phyloP scores from a whole-genome alignment of 1,284 basidiomycete species.

The Polyporus tsugae region DNA sequence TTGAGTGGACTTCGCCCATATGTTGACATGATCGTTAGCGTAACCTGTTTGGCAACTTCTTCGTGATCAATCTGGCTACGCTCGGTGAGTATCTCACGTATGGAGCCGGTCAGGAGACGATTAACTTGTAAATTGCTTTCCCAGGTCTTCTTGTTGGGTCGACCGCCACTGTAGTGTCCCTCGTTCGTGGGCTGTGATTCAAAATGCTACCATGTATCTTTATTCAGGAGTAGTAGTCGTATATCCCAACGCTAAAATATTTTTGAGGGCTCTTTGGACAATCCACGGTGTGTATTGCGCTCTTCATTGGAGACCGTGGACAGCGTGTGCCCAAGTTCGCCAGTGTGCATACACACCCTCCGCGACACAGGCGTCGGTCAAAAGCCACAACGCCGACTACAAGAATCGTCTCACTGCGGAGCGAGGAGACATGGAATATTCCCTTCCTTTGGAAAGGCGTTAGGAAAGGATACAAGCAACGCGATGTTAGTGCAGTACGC shows the following conservation, averaged over 20 bases:
- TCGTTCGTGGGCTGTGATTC: constrained; percentile 15
- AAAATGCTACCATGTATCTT: no score
- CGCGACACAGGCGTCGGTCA: no score
- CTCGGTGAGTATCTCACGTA: constrained; percentile 28
- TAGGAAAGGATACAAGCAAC: neutral
- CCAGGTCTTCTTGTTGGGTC: constrained; percentile 32
- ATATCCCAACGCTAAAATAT: no score
- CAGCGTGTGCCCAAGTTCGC: no score
- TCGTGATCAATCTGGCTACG: constrained; percentile 15
- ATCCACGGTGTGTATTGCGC: no score
- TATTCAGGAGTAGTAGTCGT: no score
- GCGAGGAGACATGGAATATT: neutral
- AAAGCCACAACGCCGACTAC: no score
- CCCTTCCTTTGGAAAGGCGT: neutral
- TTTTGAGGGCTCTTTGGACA: no score
- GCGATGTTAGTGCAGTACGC: neutral
- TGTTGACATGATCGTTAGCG: constrained; percentile 28
- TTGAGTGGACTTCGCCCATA: neutral
- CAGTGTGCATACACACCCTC: no score
- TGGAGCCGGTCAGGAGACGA: neutral
- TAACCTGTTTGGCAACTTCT: constrained; percentile 25
- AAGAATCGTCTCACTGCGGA: neutral
- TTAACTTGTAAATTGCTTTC: neutral
- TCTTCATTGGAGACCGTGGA: no score
- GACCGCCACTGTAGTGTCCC: constrained; percentile 22